Evolutionary conservation across 2,329 filamentous ascomycete genomes (phyloP).

Genomic region (Hypoxylon sp.): DNA sequence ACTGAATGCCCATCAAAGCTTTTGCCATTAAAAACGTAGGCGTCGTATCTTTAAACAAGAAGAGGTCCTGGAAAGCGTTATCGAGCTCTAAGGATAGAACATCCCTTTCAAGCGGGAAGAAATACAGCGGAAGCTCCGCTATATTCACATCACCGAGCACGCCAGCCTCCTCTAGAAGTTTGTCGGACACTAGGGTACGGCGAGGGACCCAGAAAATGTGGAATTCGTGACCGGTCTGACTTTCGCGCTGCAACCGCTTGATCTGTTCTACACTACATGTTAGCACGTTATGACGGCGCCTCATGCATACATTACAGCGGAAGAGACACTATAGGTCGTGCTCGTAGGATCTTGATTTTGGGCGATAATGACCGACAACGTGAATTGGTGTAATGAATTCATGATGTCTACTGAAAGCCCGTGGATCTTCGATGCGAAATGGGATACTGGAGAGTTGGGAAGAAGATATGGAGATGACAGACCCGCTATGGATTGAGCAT

Average conservation of each 20-base stretch:
- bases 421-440: slow-evolving; percentile 8
- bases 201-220: slow-evolving; percentile 97
- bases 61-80: slow-evolving; percentile 88
- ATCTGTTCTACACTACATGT: slow-evolving; percentile 83
- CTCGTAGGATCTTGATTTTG: slow-evolving; percentile 61
- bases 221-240: slow-evolving; percentile 93
- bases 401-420: slow-evolving; percentile 40
- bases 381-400: slow-evolving; percentile 58
- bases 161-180: slow-evolving; percentile 91
- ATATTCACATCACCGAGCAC: slow-evolving; percentile 94
- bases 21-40: slow-evolving; percentile 90
- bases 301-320: slow-evolving; percentile 52
- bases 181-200: slow-evolving; percentile 90
- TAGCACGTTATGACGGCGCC: slow-evolving; percentile 72
- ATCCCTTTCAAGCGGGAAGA: slow-evolving; percentile 92
- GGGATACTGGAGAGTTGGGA: slow-evolving; percentile 7
- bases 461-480: slow-evolving; percentile 57
- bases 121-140: slow-evolving; percentile 87
- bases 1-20: slow-evolving; percentile 94
- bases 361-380: slow-evolving; percentile 70
- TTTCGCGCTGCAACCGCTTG: slow-evolving; percentile 88
- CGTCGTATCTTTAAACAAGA: slow-evolving; percentile 90
- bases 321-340: slow-evolving; percentile 61
- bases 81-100: slow-evolving; percentile 92
- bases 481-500: slow-evolving; percentile 92